Evolutionary conservation across 345 rosid species (phyloP).

Genomic region (Draba incana): DNA sequence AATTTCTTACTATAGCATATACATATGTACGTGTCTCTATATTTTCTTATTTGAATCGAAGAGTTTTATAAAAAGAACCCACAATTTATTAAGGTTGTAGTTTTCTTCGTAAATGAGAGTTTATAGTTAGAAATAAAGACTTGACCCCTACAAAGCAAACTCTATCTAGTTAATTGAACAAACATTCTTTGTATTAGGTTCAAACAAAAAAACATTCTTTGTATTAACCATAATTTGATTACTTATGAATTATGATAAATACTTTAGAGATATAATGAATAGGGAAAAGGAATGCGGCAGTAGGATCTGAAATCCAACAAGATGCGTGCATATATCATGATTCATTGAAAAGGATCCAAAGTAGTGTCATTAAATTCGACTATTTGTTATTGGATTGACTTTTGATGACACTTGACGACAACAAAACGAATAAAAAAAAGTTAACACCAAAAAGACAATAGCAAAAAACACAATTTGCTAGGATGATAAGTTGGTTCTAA

Average conservation of each 20-base stretch:
- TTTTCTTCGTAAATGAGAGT: background rate
- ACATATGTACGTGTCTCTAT: background rate
- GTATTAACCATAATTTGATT: slow-evolving; percentile 1
- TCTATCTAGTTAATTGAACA: slow-evolving; percentile 2
- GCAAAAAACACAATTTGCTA: slow-evolving; percentile 20
- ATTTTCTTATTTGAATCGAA: background rate
- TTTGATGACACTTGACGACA: slow-evolving; percentile 37
- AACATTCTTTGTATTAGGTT: background rate
- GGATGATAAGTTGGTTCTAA: slow-evolving; percentile 26
- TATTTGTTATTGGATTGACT: slow-evolving; percentile 39
- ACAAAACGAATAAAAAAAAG: slow-evolving; percentile 22
- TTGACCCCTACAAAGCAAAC: background rate
- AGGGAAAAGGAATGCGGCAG: background rate
- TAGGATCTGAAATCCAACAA: slow-evolving; percentile 29
- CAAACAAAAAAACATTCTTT: background rate
- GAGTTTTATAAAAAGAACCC: background rate
- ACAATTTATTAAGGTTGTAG: background rate
- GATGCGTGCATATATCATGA: slow-evolving; percentile 34
- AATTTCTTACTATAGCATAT: too few relatives aligned
- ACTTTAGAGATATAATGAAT: background rate
- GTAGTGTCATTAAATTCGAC: slow-evolving; percentile 28
- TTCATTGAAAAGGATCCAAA: slow-evolving; percentile 35
- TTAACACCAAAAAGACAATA: slow-evolving; percentile 30
- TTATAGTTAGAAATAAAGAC: slow-evolving; percentile 1
- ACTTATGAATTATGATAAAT: background rate